Evolutionary conservation across 768 basidiomycete species (phyloP), one percentile per base, ranked within the genome.

Genomic region (Auricularia cornea): DNA sequence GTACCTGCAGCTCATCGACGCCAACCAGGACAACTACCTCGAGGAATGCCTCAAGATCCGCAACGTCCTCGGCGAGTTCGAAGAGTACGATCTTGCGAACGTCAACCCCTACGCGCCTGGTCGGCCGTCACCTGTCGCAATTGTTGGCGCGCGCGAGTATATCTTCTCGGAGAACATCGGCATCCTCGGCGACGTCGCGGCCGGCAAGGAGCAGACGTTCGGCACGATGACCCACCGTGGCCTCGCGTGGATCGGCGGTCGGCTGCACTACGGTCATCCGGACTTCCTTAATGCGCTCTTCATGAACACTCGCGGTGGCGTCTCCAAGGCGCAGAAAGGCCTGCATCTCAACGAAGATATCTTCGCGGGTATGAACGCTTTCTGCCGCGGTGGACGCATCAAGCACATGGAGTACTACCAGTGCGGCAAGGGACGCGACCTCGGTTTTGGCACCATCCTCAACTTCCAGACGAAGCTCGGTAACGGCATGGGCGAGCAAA

Each of bases 381-480:
- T 98, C 72, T 93, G 94, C 66, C 93, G 97, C 64, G 97, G 97
- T 61, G 97, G 97, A 57, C 87, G 95, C 64, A 99, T 99, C 84
- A 99, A 99, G 80, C 97, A 99, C 74, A 93, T 93, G 44, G 97
- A 99, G 75, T 99, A 99, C 78, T 99, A 98, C 73, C 97, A 99
- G 76, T 98, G 96, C 72, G 96, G 96, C 67, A 98, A 99, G 80
- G 97, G 97, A 62, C 90, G 97, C 78, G 97, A 99, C 80, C 88
- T 99, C 66, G 97, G 97, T 62, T 99, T 99, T 73, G 97, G 97
- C 60, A 99, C 97, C 54, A 98, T 98, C 72, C 80, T 99, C 70
- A 98, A 98, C 75, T 99, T 99, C 86, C 94, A 98, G 80, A 99
- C 97, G 59, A 99, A 99, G 84, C 97, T 99, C 70, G 96, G 96